Evolutionary conservation across 306 rosid species (phyloP), one percentile per base, ranked within the genome.

Genomic region (Astragalus membranaceus): DNA sequence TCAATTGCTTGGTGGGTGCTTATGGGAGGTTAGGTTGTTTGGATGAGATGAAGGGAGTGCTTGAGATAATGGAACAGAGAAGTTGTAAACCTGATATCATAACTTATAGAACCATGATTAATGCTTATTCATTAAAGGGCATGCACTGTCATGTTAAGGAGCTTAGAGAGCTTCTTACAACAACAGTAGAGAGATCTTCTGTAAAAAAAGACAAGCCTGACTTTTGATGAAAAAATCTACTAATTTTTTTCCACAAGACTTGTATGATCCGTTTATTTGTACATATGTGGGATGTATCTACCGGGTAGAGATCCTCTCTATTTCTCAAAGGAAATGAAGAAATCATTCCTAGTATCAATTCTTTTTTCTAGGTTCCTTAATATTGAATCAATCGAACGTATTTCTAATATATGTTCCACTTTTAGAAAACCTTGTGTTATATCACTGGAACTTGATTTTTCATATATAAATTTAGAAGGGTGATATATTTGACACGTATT

Each of bases 61-160:
- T 85, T 47, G 88, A 82, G 69, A 85, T 85, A 77, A 94, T 94
- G 98, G 79, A 87, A 83, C 78, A 75, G 47, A 87, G 58, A 41
- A 83, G 96, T 76, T 90, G 94, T 67, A 85, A 78, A 75, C 98
- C 98, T 1, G 97, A 93, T 75, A 63, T 81, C 53, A 59, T 91
- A 70, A 90, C 98, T 15, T 94, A 88, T 77, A 90, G 90, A 83
- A 94, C 96, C 66, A 88, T 88, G 98, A 85, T 88, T 58, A 88
- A 86, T 80, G 94, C 89, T 82, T 93, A 87, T 84, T 79, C 94
- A 39, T 50, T 52, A 56, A 87, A 88, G 50, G 91, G 92, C 41
- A 90, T 93, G 97, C 70, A 74, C 50, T 57, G 82, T 60, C 87
- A 90, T 71, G 96, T 74, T 3, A 88, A 83, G 82, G 92, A 84